phyloP scores from a whole-genome alignment of 495 filamentous ascomycete genomes.

The Daldinia grandis region DNA sequence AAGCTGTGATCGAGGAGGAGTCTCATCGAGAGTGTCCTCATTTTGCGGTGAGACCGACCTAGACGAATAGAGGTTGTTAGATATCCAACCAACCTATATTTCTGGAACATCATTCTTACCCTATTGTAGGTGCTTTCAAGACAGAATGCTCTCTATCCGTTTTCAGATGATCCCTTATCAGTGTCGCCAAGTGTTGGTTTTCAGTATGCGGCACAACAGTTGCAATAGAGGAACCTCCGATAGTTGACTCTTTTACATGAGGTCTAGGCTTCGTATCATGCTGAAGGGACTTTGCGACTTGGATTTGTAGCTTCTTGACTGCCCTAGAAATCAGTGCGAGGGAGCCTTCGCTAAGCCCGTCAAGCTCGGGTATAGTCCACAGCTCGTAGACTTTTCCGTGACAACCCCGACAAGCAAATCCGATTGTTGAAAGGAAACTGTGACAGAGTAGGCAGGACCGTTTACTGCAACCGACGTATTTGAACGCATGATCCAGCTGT shows the following conservation, averaged over 20 bases:
- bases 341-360: background rate
- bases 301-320: background rate
- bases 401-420: slow-evolving; percentile 2
- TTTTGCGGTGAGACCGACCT: background rate
- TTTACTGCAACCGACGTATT: slow-evolving; percentile 7
- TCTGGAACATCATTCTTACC: background rate
- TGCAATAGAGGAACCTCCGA: slow-evolving; percentile 2
- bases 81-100: background rate
- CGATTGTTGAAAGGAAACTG: background rate
- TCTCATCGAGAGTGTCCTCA: background rate
- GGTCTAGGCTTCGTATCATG: background rate
- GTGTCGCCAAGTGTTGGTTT: background rate
- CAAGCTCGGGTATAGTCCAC: slow-evolving; percentile 6
- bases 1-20: no score
- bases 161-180: background rate
- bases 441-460: background rate
- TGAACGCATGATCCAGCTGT: background rate
- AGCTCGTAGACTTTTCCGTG: slow-evolving; percentile 7
- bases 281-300: background rate
- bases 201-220: background rate
- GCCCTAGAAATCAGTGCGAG: background rate
- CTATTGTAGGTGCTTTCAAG: background rate
- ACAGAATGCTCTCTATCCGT: background rate
- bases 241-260: slow-evolving; percentile 1
- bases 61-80: background rate